Evolutionary conservation across 2,329 filamentous ascomycete species (phyloP).

Genomic region (Ophiosphaerella narmari): DNA sequence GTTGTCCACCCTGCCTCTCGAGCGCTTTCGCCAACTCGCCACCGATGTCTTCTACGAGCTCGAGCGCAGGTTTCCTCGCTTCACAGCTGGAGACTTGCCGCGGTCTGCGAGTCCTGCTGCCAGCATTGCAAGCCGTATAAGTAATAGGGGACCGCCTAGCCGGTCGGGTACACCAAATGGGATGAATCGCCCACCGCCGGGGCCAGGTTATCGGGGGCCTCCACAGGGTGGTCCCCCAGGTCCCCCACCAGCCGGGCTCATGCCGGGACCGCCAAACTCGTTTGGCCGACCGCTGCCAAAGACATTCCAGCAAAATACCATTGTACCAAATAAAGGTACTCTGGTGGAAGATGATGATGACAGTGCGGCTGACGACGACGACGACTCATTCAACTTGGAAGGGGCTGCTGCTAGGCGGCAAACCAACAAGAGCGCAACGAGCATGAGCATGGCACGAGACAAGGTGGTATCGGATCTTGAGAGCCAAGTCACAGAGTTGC

Average conservation of each 20-base stretch:
- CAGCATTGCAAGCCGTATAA: slow-evolving; percentile 59
- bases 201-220: slow-evolving; percentile 35
- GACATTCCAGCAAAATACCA: slow-evolving; percentile 92
- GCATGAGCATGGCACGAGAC: slow-evolving; percentile 40
- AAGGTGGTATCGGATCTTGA: slow-evolving; percentile 74
- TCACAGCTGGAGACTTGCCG: slow-evolving; percentile 70
- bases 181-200: slow-evolving; percentile 48
- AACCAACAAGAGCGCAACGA: slow-evolving; percentile 50
- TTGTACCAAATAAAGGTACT: slow-evolving; percentile 96
- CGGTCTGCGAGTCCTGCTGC: slow-evolving; percentile 68
- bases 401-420: slow-evolving; percentile 48
- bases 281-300: slow-evolving; percentile 81
- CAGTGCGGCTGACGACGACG: slow-evolving; percentile 56
- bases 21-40: slow-evolving; percentile 86
- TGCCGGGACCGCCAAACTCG: slow-evolving; percentile 54
- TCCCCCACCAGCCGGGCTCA: slow-evolving; percentile 37
- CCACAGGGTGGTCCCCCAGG: slow-evolving; percentile 54
- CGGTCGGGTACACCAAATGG: slow-evolving; percentile 64
- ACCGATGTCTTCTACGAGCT: slow-evolving; percentile 97
- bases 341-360: slow-evolving; percentile 86
- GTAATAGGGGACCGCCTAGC: slow-evolving; percentile 61
- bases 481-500: slow-evolving; percentile 73
- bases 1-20: slow-evolving; percentile 83
- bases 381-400: slow-evolving; percentile 67
- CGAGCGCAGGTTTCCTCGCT: slow-evolving; percentile 85